Evolutionary conservation across 257 asterid species (phyloP), one percentile per base, ranked within the genome.

Genomic region (Salvia hispanica): DNA sequence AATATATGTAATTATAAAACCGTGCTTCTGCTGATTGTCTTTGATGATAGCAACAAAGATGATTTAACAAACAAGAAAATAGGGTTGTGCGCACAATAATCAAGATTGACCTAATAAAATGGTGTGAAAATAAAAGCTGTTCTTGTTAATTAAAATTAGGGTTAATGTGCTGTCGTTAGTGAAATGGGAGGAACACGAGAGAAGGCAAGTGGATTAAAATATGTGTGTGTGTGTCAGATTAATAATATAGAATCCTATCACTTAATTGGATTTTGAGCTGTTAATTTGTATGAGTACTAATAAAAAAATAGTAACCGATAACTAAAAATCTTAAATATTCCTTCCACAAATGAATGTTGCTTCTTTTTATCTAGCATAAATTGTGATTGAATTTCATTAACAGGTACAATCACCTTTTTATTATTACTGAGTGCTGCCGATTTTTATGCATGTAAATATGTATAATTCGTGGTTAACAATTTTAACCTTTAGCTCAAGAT

Each of bases 131-230:
- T 42, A 66, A 16, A 61, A 9, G 67, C 11, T 34, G 31, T 58
- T 58, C 43, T 7, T 4, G 40, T 40, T 33, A 5, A 47, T 52
- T 58, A 73, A 58, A 67, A 14, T 63, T 62, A 60, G 63, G 68
- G 73, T 64, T 42, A 58, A 67, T 46, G 50, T 69, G 66, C 62
- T 65, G 75, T 52, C 72, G 46, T 69, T 42, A 12, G 74, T 65
- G 67, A 68, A 76, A 47, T 77, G 85, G 85, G 89, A 67, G 88
- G 83, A 83, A 78, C 84, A 78, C 92, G 50, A 89, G 92, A 80
- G 63, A 7, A 73, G 70, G 79, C 83, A 77, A 81, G 78, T 77
- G 89, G 88, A 74, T 74, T 80, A 55, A 12, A 14, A 28, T n/a
- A n/a, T n/a, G 1, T 15, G 9, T 52, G 11, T 28, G 55, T 21